phyloP scores from a whole-genome alignment of 2,329 filamentous ascomycete genomes.

The Cercospora citrullina region DNA sequence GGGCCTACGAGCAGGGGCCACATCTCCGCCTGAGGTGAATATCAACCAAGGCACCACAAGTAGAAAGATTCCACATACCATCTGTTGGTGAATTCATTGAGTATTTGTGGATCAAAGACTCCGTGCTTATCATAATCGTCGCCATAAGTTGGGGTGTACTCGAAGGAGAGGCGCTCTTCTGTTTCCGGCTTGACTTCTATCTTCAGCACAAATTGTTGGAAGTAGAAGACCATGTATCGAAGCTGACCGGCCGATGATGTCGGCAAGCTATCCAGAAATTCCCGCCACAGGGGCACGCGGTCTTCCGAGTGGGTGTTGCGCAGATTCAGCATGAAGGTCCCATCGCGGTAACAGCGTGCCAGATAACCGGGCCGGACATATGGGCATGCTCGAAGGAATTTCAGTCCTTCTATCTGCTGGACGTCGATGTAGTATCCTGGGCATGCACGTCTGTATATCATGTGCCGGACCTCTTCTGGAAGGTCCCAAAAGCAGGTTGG shows the following conservation, averaged over 20 bases:
- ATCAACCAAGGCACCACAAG: neutral
- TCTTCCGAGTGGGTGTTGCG: neutral
- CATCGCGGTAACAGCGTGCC: neutral
- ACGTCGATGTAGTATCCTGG: neutral
- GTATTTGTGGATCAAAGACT: neutral
- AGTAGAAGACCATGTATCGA: neutral
- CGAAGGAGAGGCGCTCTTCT: neutral
- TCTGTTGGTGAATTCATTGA: neutral
- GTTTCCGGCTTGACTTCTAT: neutral
- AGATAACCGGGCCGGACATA: neutral
- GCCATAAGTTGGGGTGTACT: neutral
- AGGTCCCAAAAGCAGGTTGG: conserved; percentile 2
- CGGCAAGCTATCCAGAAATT: neutral
- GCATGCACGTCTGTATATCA: neutral
- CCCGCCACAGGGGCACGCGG: neutral
- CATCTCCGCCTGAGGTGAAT: neutral
- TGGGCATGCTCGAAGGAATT: neutral
- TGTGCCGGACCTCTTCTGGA: neutral
- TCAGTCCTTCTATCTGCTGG: neutral
- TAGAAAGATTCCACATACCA: neutral
- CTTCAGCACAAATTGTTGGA: neutral
- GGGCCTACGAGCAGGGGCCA: neutral
- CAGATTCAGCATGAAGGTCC: neutral
- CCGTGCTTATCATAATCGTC: neutral
- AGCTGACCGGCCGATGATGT: neutral